Conservation (phyloP, 768 basidiomycete genomes). For the Cytidiella melzeri region DNA sequence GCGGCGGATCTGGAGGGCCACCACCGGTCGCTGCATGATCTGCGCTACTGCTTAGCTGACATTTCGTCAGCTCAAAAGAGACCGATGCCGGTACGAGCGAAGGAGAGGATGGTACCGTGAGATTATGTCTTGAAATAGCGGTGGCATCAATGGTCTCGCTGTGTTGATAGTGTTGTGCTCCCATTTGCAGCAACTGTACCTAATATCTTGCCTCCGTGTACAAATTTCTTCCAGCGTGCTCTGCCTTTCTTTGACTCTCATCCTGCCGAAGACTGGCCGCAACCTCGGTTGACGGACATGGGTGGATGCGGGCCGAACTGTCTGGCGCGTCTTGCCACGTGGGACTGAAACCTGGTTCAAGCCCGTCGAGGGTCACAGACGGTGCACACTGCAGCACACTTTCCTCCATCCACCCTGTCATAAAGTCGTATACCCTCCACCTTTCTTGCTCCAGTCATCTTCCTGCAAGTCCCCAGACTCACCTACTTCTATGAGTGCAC, state of each 20-base stretch:
- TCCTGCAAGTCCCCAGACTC: neutral
- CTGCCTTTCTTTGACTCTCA: neutral
- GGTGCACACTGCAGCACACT: neutral
- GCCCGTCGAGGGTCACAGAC: neutral
- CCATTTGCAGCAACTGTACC: neutral
- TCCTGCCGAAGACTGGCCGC: neutral
- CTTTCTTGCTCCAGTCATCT: neutral
- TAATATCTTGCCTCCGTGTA: neutral
- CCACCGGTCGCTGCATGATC: slow-evolving; percentile 4
- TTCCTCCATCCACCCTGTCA: neutral
- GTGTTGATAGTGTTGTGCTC: neutral
- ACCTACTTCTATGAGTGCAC: neutral
- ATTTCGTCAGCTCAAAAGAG: neutral
- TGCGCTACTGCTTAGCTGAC: slow-evolving; percentile 2
- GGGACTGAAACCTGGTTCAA: neutral
- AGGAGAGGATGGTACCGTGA: neutral
- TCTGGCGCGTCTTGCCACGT: neutral
- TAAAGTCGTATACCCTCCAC: neutral
- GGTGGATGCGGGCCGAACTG: neutral
- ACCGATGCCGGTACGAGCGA: neutral
- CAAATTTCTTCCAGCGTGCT: no score
- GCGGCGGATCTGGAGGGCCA: slow-evolving; percentile 15
- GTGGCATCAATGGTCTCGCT: slow-evolving; percentile 4
- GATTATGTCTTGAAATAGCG: neutral
- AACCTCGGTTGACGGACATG: neutral